Conservation (phyloP, 176 grass and related monocot genomes). For the Themeda triandra region DNA sequence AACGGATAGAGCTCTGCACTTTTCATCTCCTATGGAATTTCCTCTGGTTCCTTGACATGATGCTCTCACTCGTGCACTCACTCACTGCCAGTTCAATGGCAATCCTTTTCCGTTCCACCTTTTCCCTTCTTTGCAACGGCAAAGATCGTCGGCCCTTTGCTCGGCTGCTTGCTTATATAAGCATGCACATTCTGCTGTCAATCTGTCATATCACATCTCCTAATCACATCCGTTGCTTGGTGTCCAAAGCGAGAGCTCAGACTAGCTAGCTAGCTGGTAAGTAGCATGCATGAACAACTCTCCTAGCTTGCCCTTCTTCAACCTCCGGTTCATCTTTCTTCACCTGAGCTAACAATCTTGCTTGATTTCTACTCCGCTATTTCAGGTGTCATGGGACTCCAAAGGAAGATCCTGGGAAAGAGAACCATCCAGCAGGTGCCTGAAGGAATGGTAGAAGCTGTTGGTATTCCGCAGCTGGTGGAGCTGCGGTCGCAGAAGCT, state of each 20-base stretch:
- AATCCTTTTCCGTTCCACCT: background rate
- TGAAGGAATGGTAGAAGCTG: background rate
- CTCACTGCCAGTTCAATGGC: background rate
- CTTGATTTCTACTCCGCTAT: background rate
- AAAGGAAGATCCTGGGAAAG: conserved; percentile 23
- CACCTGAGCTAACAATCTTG: background rate
- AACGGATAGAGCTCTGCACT: background rate
- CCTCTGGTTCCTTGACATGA: conserved; percentile 27
- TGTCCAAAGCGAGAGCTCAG: background rate
- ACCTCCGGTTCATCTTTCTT: background rate
- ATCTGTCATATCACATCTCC: conserved; percentile 2
- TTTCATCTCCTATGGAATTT: conserved; percentile 29
- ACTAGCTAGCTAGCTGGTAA: background rate
- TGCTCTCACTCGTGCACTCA: conserved; percentile 9
- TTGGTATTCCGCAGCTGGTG: background rate
- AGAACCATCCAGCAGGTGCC: background rate
- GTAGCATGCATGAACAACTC: background rate
- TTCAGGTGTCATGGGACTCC: conserved; percentile 25
- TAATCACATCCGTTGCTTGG: background rate
- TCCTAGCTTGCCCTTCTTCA: background rate
- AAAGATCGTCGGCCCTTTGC: background rate
- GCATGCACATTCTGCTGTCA: background rate
- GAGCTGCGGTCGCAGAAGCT: conserved; percentile 4
- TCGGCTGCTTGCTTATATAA: conserved; percentile 32
- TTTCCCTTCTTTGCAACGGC: background rate